Conservation (phyloP, 2,329 filamentous ascomycete species). For the Onygenales sp. region DNA sequence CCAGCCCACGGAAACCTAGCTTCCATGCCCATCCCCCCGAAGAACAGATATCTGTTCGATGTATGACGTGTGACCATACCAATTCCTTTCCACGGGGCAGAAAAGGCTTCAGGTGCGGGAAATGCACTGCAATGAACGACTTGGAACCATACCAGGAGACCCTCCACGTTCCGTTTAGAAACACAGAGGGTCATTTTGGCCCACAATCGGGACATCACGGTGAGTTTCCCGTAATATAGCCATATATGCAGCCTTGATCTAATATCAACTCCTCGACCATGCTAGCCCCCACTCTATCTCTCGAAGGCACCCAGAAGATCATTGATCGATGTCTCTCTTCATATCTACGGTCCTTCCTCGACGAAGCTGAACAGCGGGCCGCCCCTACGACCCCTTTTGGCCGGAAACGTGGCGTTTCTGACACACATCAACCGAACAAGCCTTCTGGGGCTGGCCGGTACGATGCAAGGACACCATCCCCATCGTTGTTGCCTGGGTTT, state of each 20-base stretch:
- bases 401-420: constrained; percentile 11
- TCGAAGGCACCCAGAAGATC: constrained; percentile 51
- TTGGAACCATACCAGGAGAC: constrained; percentile 40
- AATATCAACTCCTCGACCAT: constrained; percentile 13
- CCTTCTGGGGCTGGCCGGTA: neutral
- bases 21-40: constrained; percentile 35
- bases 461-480: neutral
- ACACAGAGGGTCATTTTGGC: neutral
- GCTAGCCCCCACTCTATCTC: constrained; percentile 37
- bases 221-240: neutral
- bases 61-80: constrained; percentile 75
- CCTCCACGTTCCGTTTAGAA: neutral
- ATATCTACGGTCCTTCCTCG: constrained; percentile 38
- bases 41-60: constrained; percentile 61
- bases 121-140: constrained; percentile 79
- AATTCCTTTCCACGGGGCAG: constrained; percentile 70
- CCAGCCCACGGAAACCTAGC: constrained; percentile 30
- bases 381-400: constrained; percentile 13
- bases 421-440: constrained; percentile 7
- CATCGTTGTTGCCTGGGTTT: neutral
- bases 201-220: neutral
- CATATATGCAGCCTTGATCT: neutral
- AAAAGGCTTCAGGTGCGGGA: constrained; percentile 69
- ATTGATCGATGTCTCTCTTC: constrained; percentile 45
- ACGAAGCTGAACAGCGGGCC: constrained; percentile 13